Conservation (phyloP, 225 moss, liverwort and hornwort species). For the Pseudisothecium myosuroides region DNA sequence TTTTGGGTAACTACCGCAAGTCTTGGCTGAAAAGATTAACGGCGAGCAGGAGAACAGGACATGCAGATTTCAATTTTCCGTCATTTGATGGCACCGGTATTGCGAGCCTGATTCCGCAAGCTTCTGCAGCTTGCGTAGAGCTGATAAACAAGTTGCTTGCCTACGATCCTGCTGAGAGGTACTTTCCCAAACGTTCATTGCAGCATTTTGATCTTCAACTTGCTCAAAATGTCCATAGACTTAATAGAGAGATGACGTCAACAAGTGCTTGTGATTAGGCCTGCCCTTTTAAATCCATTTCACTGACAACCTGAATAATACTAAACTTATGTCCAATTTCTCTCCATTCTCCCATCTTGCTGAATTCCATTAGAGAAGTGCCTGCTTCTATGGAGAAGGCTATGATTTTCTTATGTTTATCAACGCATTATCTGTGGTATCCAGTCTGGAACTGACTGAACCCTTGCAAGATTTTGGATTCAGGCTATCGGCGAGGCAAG, state of each 20-base stretch:
- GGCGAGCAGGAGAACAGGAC: slow-evolving; percentile 56
- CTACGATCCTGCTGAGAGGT: slow-evolving; percentile 75
- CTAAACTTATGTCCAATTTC: not conserved
- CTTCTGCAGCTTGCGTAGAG: slow-evolving; percentile 61
- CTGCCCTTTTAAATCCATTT: not conserved
- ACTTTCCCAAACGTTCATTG: not conserved
- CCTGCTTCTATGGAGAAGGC: not conserved
- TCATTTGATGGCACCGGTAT: slow-evolving; percentile 53
- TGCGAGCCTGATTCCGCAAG: slow-evolving; percentile 58
- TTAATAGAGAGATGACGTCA: not conserved
- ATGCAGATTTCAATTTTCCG: slow-evolving; percentile 72
- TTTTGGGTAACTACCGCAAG: not conserved
- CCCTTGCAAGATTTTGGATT: not conserved
- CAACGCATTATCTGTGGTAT: not conserved
- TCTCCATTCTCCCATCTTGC: not conserved
- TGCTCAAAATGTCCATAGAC: not conserved
- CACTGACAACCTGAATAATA: not conserved
- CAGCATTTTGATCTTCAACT: not conserved
- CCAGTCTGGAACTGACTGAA: not conserved
- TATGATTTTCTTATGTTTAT: not conserved
- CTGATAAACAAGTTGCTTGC: slow-evolving; percentile 68
- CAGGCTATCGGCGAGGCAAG: slow-evolving; percentile 74
- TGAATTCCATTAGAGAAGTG: not conserved
- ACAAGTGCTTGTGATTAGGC: not conserved
- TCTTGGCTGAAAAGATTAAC: not conserved